These are phyloP conservation scores for Phytophthora brassicae DNA, from an alignment of 352 stramenopile species.

Conservation along the genomic window DNA sequence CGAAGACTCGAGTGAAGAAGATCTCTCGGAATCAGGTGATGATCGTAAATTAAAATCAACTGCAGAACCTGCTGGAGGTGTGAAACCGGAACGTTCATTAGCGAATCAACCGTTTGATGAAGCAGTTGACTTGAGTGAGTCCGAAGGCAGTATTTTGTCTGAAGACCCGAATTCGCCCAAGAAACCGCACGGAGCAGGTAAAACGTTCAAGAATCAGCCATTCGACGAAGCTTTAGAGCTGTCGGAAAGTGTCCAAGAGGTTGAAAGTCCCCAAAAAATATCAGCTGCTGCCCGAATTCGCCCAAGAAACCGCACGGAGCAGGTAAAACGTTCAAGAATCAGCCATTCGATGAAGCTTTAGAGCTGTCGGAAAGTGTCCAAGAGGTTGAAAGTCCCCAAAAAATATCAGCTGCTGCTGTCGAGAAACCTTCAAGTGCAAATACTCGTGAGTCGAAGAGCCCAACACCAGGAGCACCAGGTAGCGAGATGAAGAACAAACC, in stretches of 20 bases:
- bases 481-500: conserved; percentile 81
- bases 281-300: conserved; percentile 36
- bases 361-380: conserved; percentile 82
- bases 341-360: conserved; percentile 81
- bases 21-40: conserved; percentile 70
- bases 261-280: conserved; percentile 62
- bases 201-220: conserved; percentile 68
- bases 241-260: conserved; percentile 73
- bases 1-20: conserved; percentile 63
- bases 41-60: conserved; percentile 34
- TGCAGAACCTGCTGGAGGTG: conserved; percentile 3
- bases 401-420: conserved; percentile 12
- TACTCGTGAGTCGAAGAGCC: conserved; percentile 8
- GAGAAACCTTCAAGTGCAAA: conserved; percentile 15
- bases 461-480: conserved; percentile 7
- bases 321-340: conserved; percentile 56
- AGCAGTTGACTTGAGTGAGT: conserved; percentile 86
- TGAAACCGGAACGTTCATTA: conserved; percentile 45
- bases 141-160: conserved; percentile 55
- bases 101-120: conserved; percentile 88
- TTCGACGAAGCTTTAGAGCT: conserved; percentile 86
- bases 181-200: conserved; percentile 29
- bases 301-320: conserved; percentile 48
- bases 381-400: conserved; percentile 68
- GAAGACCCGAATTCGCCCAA: conserved; percentile 64